phyloP scores from a whole-genome alignment of 768 basidiomycete species.

The Macrocybe gigantea region DNA sequence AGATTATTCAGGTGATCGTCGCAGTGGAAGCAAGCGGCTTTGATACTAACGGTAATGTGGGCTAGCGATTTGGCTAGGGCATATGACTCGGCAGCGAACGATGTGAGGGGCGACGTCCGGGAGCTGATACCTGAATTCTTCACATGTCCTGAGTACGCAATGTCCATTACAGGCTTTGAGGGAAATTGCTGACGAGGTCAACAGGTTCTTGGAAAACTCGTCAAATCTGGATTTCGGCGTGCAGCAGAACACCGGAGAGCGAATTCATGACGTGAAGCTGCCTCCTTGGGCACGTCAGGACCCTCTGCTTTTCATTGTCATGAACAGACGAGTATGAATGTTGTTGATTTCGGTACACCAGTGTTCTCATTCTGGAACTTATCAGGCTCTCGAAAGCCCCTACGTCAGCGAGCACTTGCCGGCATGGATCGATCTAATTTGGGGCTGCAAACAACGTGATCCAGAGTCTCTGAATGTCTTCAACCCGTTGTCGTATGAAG shows the following conservation, averaged over 20 bases:
- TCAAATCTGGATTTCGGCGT: constrained; percentile 76
- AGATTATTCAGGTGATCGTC: constrained; percentile 64
- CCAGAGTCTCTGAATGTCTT: constrained; percentile 75
- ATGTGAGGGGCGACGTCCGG: constrained; percentile 87
- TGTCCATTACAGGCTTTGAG: background rate
- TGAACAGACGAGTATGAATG: constrained; percentile 64
- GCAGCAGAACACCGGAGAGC: constrained; percentile 67
- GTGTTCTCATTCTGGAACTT: background rate
- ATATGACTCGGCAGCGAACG: constrained; percentile 79
- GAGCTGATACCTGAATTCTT: constrained; percentile 91
- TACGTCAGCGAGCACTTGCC: constrained; percentile 81
- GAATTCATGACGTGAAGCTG: constrained; percentile 81
- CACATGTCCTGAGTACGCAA: constrained; percentile 69
- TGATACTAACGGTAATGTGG: background rate
- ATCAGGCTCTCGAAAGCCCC: constrained; percentile 80
- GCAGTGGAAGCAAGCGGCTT: too few relatives aligned
- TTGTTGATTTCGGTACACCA: background rate
- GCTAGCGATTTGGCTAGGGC: constrained; percentile 71
- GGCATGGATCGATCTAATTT: constrained; percentile 92
- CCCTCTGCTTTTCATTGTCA: constrained; percentile 71
- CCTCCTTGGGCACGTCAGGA: constrained; percentile 89
- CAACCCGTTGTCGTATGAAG: constrained; percentile 92
- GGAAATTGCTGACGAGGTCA: background rate
- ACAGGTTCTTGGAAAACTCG: constrained; percentile 78
- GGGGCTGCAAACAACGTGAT: constrained; percentile 85